Evolutionary conservation across 345 rosid species (phyloP).

Genomic region (Arabis alpina): DNA sequence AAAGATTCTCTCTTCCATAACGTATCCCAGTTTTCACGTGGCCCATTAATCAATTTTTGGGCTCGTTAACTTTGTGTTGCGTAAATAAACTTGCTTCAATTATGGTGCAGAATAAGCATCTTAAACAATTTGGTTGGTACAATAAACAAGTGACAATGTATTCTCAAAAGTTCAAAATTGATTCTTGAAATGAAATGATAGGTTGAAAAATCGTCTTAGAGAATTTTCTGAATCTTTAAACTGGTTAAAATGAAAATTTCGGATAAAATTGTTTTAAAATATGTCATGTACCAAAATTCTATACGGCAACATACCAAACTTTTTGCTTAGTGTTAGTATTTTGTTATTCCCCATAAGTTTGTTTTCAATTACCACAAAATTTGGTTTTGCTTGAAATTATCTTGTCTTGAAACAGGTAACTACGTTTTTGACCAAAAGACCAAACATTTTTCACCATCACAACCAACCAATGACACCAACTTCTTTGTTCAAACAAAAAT

Average conservation of each 20-base stretch:
- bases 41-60: constrained; percentile 25
- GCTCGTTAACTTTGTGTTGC: constrained; percentile 21
- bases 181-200: too few species aligned
- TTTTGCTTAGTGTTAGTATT: too few species aligned
- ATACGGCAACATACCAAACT: too few species aligned
- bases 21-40: constrained; percentile 39
- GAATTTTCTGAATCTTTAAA: too few species aligned
- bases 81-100: not conserved
- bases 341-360: too few species aligned
- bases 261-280: too few species aligned
- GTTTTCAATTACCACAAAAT: too few species aligned
- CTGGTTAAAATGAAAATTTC: too few species aligned
- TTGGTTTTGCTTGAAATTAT: too few species aligned
- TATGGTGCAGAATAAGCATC: not conserved
- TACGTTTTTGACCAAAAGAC: not conserved
- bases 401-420: not conserved
- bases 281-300: too few species aligned
- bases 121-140: not conserved
- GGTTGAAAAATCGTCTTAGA: too few species aligned
- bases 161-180: too few species aligned
- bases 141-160: not conserved
- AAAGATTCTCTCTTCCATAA: constrained; percentile 32
- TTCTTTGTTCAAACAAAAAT: not conserved
- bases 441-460: not conserved
- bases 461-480: not conserved